Evolutionary conservation across 768 basidiomycete genomes (phyloP), one percentile per base, ranked within the genome.

Genomic region (Trichaptum fuscoviolaceum): DNA sequence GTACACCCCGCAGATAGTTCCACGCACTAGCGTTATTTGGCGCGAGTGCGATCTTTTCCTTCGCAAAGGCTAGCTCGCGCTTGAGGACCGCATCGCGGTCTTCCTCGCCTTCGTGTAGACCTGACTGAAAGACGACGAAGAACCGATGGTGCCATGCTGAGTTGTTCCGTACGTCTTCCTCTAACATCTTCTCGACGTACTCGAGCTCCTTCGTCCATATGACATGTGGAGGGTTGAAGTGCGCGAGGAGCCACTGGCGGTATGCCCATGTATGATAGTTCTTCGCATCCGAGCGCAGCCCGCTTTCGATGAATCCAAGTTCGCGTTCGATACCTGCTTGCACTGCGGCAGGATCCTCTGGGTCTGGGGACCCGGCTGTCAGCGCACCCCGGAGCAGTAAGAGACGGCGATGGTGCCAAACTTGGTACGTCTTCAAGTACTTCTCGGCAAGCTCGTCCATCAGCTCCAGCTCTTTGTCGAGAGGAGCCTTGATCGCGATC

Each of bases 221-320:
- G n/a, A 77, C 82, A 2, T 4, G 10, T 36, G 85, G 82, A 66
- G 88, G 82, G 71, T 89, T 87, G 80, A 96, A 96, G 73, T 90
- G 87, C 9, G 92, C 89, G 58, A 97, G 86, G 15, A 95, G 76
- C 95, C 95, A 98, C 75, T 99, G 96, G 7, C 96, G 85, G 77
- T 98, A 96, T 8, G 93, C 92, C 97, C 97, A 99, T 0, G 97
- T 99, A 76, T 99, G 96, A 76, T 99, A 99, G 80, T 99, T 99
- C 85, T 99, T 99, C 59, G 86, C 77, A 74, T 99, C 97, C 24
- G 77, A 82, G 8, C 84, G 78, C 34, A 99, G 85, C 0, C 88
- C 87, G 65, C 79, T 77, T 63, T 87, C 84, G 74, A 95, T 89
- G 76, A 97, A 98, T 36, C 74, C 81, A 65, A 99, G 88, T 76